These are phyloP conservation scores for Mucor sp. DNA, from an alignment of 371 early-diverging fungal species.

Conservation along the genomic window DNA sequence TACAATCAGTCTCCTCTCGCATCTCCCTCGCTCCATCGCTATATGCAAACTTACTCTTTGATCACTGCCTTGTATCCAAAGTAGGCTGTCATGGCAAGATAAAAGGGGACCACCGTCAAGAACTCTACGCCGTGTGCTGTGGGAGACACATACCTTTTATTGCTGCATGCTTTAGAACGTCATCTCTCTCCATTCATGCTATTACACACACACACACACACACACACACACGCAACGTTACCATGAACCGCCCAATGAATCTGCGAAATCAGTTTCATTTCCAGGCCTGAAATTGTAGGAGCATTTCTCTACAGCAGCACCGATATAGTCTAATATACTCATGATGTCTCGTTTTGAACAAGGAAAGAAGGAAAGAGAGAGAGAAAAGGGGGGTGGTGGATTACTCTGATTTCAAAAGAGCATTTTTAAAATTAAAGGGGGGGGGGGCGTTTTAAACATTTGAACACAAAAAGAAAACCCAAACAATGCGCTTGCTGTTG, in stretches of 20 bases:
- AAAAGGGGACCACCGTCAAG: conserved; percentile 45
- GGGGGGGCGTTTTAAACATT: background rate
- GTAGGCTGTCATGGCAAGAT: conserved; percentile 34
- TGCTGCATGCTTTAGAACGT: background rate
- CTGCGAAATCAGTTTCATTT: conserved; percentile 35
- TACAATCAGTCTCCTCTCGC: background rate
- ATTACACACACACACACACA: too few species aligned
- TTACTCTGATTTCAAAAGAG: background rate
- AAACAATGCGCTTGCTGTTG: background rate
- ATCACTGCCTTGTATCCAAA: conserved; percentile 47
- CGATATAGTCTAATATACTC: conserved; percentile 10
- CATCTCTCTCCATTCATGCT: background rate
- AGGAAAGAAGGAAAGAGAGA: background rate
- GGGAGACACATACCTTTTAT: conserved; percentile 58
- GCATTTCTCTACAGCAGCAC: conserved; percentile 24
- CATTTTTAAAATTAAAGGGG: background rate
- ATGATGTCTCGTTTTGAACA: too few species aligned
- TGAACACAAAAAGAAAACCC: background rate
- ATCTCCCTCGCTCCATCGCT: background rate
- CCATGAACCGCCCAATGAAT: conserved; percentile 55
- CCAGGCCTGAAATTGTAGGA: conserved; percentile 37
- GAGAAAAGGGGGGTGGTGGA: background rate
- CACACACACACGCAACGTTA: too few species aligned
- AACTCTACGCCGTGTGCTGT: conserved; percentile 58
- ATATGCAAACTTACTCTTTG: conserved; percentile 42